These are phyloP conservation scores for Mercurialis annua DNA, from an alignment of 345 rosid species.

Conservation along the genomic window DNA sequence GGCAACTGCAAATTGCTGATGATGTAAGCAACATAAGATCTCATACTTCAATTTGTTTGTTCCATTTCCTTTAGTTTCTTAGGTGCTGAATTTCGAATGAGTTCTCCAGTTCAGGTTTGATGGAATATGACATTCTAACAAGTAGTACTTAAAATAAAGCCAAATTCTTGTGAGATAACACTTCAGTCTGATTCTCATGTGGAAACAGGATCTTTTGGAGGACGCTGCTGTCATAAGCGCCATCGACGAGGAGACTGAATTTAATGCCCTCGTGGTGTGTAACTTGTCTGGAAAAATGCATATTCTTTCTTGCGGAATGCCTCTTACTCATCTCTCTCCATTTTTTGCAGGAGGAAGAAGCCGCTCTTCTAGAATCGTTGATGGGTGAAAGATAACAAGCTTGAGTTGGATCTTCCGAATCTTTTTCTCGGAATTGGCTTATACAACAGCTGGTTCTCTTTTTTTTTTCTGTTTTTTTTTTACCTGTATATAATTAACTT, in stretches of 20 bases:
- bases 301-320: constrained; percentile 16
- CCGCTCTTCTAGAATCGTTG: constrained; percentile 76
- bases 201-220: constrained; percentile 73
- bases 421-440: neutral
- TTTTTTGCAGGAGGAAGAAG: constrained; percentile 76
- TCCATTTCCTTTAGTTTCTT: neutral
- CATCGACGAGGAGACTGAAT: constrained; percentile 89
- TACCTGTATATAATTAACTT: neutral
- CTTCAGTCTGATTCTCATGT: neutral
- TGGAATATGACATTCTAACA: neutral
- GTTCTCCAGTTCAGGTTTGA: neutral
- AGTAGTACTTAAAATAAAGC: neutral
- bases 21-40: constrained; percentile 56
- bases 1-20: constrained; percentile 78
- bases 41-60: neutral
- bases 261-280: constrained; percentile 88
- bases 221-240: constrained; percentile 72
- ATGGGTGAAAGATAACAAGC: constrained; percentile 51
- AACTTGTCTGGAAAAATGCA: neutral
- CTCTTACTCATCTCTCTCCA: neutral
- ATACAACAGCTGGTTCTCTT: neutral
- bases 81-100: neutral
- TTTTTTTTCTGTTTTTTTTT: no score
- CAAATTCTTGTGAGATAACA: neutral
- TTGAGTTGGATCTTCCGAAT: neutral